Evolutionary conservation across 139 green algal species (phyloP).

Genomic region (Coccomyxa sp.): DNA sequence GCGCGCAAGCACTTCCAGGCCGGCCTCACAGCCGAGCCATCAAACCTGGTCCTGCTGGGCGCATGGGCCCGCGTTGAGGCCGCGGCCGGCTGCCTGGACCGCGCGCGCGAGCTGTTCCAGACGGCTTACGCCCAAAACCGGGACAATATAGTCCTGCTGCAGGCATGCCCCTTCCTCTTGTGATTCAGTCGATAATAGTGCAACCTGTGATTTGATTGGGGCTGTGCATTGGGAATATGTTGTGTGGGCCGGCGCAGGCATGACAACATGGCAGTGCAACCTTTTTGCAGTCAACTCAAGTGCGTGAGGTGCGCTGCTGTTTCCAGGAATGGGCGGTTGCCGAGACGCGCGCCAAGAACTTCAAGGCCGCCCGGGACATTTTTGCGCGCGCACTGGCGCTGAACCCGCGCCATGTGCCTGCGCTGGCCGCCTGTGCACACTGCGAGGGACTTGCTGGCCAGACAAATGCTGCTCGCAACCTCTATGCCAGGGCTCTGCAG

Average conservation of each 20-base stretch:
- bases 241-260: too few relatives aligned
- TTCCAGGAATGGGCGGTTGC: slow-evolving; percentile 44
- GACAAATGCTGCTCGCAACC: slow-evolving; percentile 22
- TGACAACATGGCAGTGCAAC: too few relatives aligned
- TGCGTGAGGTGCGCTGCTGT: neutral
- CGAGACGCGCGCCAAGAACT: slow-evolving; percentile 19
- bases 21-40: slow-evolving; percentile 32
- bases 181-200: too few relatives aligned
- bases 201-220: too few relatives aligned
- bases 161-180: neutral
- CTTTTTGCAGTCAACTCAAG: too few relatives aligned
- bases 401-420: slow-evolving; percentile 21
- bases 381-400: slow-evolving; percentile 20
- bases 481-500: slow-evolving; percentile 32
- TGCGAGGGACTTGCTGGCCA: slow-evolving; percentile 38
- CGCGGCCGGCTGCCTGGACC: slow-evolving; percentile 14
- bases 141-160: slow-evolving; percentile 5
- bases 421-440: slow-evolving; percentile 37
- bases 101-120: slow-evolving; percentile 21
- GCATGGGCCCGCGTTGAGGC: slow-evolving; percentile 20
- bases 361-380: slow-evolving; percentile 14
- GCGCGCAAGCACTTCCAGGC: slow-evolving; percentile 28
- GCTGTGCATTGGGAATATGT: too few relatives aligned
- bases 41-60: slow-evolving; percentile 23
- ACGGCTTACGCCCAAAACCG: neutral